These are phyloP conservation scores for Begonia fuchsioides DNA, from an alignment of 306 rosid genomes.

Conservation along the genomic window DNA sequence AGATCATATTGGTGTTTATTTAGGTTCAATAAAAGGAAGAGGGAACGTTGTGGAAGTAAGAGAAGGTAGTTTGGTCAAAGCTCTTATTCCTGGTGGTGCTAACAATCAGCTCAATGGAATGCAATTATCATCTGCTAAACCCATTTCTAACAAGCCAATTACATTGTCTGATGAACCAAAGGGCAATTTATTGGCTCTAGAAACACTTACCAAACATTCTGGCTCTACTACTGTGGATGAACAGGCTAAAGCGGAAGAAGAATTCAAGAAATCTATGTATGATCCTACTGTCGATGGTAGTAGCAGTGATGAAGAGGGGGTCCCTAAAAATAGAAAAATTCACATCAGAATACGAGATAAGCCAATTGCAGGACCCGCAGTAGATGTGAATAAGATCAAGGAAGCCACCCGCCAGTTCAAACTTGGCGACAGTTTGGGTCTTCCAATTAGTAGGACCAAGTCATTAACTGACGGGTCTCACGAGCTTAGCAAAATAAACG, in stretches of 20 bases:
- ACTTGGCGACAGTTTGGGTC: conserved; percentile 59
- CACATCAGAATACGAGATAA: conserved; percentile 83
- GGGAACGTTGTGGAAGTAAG: conserved; percentile 88
- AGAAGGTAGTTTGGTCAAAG: conserved; percentile 76
- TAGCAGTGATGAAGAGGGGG: conserved; percentile 95
- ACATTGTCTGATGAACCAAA: conserved; percentile 33
- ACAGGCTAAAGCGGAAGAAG: conserved; percentile 96
- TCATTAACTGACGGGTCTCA: conserved; percentile 51
- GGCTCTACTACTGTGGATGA: conserved; percentile 47
- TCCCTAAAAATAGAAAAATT: conserved; percentile 58
- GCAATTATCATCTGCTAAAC: conserved; percentile 26
- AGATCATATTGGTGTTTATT: conserved; percentile 87
- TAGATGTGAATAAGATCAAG: conserved; percentile 82
- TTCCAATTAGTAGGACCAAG: conserved; percentile 51
- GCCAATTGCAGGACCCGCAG: conserved; percentile 54
- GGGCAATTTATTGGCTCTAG: conserved; percentile 53
- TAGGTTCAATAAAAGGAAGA: conserved; percentile 85
- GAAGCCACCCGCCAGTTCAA: conserved; percentile 90
- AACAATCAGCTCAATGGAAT: conserved; percentile 38
- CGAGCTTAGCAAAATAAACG: conserved; percentile 48
- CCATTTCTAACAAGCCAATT: conserved; percentile 28
- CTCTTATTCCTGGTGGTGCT: conserved; percentile 30
- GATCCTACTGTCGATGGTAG: conserved; percentile 72
- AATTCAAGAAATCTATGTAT: conserved; percentile 86
- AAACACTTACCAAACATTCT: conserved; percentile 39